Evolutionary conservation across 768 basidiomycete species (phyloP), one percentile per base, ranked within the genome.

Genomic region (Calocybe gangraenosa): DNA sequence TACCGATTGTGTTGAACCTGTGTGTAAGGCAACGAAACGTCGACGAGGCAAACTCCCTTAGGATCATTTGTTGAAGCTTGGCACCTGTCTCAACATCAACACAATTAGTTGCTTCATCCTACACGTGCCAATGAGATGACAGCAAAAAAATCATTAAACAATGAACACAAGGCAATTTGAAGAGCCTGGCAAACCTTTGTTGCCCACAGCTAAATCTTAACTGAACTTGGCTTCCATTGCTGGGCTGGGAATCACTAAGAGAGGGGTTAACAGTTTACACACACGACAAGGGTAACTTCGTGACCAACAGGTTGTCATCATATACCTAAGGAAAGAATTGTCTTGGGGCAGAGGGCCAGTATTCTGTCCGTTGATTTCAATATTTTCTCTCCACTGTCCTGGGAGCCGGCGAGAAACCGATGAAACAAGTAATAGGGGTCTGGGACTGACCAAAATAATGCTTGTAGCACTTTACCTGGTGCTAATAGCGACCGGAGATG

Each of bases 321-420:
- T 1, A 71, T 69, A 13, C 69, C 71, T n/a, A 70, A 53, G 56
- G 76, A 81, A 3, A 79, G 62, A 4, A 9, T 69, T 69, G 42
- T 82, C 79, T 59, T 85, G 86, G 14, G 84, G 86, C 14, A 88
- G 82, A 43, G 86, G 72, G 1, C 62, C 61, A 48, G 74, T 78
- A 55, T 85, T 70, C 32, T 67, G 55, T 3, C 71, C 75, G 52
- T 83, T 81, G n/a, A 83, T 76, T 31, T 67, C 61, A 44, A 90
- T 81, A 15, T 58, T 59, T 0, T 87, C 87, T 0, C 59, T 86
- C 82, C 31, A 87, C 80, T 37, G 79, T 76, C 38, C 80, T 79
- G 50, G 15, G 22, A 15, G 9, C 17, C 30, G 18, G 21, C 35
- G 39, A 36, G 36, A 21, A 19, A 23, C 37, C 6, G 25, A 44